Base-by-base conservation (phyloP, 2,329 filamentous ascomycete species). In the Fusarium albidum region DNA sequence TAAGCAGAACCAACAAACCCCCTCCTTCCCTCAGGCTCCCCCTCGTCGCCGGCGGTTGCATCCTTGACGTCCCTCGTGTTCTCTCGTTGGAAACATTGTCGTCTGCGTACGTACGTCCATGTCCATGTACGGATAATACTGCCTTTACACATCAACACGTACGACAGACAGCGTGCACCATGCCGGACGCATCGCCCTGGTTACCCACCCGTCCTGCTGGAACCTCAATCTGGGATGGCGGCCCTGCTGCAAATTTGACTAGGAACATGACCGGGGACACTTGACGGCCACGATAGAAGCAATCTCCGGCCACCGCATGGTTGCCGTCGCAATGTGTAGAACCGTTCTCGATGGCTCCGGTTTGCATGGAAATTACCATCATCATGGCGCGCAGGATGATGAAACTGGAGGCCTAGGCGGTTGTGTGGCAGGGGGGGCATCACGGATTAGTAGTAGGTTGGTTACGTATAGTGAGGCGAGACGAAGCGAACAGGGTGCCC, bases 261-360 rank as follows among this genome's bases (percentile, higher is more conserved):
- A 47, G 43, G 49, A 41, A 52, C 53, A 49, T 21, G 45, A 53
- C 25, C 52, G 52, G 44, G 52, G 47, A n/a, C 44, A 25, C 28
- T 51, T 28, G 48, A 51, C 60, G 38, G 51, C 49, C 49, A 33
- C 40, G 38, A 55, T 61, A 47, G 39, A 49, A 53, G 63, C 52
- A 67, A 67, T 67, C 55, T 67, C 64, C 64, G 63, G 47, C 37
- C 29, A 48, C 59, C 59, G 52, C 48, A 55, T 65, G 52, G 59
- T 64, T 61, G 62, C 49, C 52, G 47, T 67, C 53, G 62, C 42
- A 56, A 49, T 65, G 28, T n/a, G n/a, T n/a, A n/a, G 50, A 55
- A 64, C 60, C 42, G 50, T 51, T 51, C 45, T 61, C 42, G 43
- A 47, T 41, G 25, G 49, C 33, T 43, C 41, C 51, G 42, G 61